phyloP scores from a whole-genome alignment of 2,329 filamentous ascomycete species.

The Ophiostoma novo-ulmi region DNA sequence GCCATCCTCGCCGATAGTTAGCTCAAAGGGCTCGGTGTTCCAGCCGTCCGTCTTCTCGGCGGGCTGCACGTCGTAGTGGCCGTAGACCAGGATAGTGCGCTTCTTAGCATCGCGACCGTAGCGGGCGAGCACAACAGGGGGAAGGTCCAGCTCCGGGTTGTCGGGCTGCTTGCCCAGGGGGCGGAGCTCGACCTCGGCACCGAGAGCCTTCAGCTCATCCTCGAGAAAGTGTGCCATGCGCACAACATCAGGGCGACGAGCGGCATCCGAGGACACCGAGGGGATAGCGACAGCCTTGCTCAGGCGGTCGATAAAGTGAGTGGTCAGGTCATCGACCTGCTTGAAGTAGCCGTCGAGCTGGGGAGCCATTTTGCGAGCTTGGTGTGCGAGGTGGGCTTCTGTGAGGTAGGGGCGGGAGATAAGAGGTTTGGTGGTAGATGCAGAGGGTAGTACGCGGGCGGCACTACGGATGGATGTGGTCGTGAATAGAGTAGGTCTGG shows the following conservation, averaged over 20 bases:
- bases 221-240: slow-evolving; percentile 94
- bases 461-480: background rate
- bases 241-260: slow-evolving; percentile 83
- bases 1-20: slow-evolving; percentile 81
- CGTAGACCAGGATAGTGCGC: slow-evolving; percentile 92
- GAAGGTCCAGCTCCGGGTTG: slow-evolving; percentile 83
- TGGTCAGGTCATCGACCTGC: slow-evolving; percentile 76
- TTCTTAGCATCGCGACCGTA: slow-evolving; percentile 92
- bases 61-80: slow-evolving; percentile 98
- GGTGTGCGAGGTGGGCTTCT: slow-evolving; percentile 50
- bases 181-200: slow-evolving; percentile 81
- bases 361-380: slow-evolving; percentile 76
- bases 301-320: slow-evolving; percentile 82
- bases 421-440: background rate
- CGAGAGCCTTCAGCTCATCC: slow-evolving; percentile 73
- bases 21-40: slow-evolving; percentile 88
- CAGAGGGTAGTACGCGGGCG: background rate
- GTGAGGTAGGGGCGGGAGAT: slow-evolving; percentile 46
- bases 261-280: slow-evolving; percentile 87
- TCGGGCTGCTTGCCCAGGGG: slow-evolving; percentile 86
- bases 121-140: slow-evolving; percentile 84
- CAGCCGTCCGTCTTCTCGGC: slow-evolving; percentile 90
- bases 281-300: slow-evolving; percentile 92
- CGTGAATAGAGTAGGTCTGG: background rate
- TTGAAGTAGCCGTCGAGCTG: slow-evolving; percentile 89